Base-by-base conservation (phyloP, 2,329 filamentous ascomycete genomes). In the Aspergillus calidoustus region DNA sequence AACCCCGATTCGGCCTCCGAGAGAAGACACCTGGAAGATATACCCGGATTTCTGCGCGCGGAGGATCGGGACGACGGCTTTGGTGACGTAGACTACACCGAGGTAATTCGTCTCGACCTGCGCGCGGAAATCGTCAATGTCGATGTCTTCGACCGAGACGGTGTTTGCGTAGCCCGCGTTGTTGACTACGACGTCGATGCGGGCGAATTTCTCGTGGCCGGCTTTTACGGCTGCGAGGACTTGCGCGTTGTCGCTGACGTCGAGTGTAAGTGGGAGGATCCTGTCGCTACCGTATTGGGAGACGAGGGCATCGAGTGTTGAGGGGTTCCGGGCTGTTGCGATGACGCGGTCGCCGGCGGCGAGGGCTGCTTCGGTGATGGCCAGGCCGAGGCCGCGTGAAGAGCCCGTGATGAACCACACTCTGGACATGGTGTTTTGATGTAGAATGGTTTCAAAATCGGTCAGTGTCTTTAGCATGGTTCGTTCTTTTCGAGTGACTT, bases 11-110 rank as follows among this genome's bases (percentile, higher is more conserved):
- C 78, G 68, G 1, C 78, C 77, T 13, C 77, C 78, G 1, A 81
- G 57, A 1, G 71, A 76, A 0, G 79, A 80, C 5, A 82, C 71
- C 44, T 81, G 78, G 28, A 80, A 72, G 28, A 82, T 49, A 11
- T 49, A 25, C 4, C 54, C 54, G 5, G 54, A 48, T 6, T 49
- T 49, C 30, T 49, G 54, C 23, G 34, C 3, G 11, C 54, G 54
- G 7, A 57, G 44, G 15, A 49, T 49, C 5, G 54, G 54, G 7
- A 57, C 5, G 2, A 57, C 54, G 8, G 54, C 54, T n/a, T 49
- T 49, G 7, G 54, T 22, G 3, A 57, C 54, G 30, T 57, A 49
- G n/a, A 57, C 44, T 4, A 50, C 54, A 2, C 57, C 51, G 8
- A 60, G 48, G 43, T 48, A 34, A 43, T 60, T 60, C 25, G 51